Base-by-base conservation (phyloP, 768 basidiomycete genomes). In the Leucosporidium scottii region DNA sequence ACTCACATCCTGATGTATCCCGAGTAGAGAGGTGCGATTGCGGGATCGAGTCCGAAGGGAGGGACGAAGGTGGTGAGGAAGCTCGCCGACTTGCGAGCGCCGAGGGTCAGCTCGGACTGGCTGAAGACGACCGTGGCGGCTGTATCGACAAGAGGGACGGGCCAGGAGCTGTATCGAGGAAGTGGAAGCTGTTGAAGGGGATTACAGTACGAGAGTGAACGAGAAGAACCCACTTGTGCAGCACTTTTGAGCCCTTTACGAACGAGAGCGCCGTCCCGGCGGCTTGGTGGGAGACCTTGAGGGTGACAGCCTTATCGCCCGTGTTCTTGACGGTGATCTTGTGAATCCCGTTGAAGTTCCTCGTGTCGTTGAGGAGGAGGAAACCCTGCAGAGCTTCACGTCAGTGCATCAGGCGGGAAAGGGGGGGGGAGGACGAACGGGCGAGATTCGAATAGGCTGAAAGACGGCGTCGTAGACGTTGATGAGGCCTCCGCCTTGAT, bases 311-410 rank as follows among this genome's bases (percentile, higher is more conserved):
- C 0, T 77, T 73, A 15, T 67, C 78, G 20, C 82, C 84, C 21
- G 73, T 80, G 76, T 87, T 87, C 67, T 76, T 80, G 64, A 87
- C 66, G 1, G 69, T 76, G 64, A 81, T 70, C 28, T 61, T 62
- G 10, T 74, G 70, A 50, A 34, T 59, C 44, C 78, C 75, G 60
- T 80, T 78, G 76, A 85, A 85, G 73, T 86, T 79, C 12, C 83
- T 81, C 9, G 86, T 87, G 74, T 87, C 86, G 66, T 88, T 87
- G 54, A 86, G 76, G 54, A 84, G 74, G n/a, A 87, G 78, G 74
- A 86, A 83, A 9, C 83, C 81, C 13, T 84, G 85, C 8, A 82
- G 31, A 87, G 17, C 8, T 20, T 6, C 4, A 8, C 25, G 30
- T 56, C 54, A 57, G 56, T n/a, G n/a, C n/a, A n/a, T n/a, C n/a